phyloP scores from a whole-genome alignment of 768 basidiomycete species.

The Termitomyces eurrhizus region DNA sequence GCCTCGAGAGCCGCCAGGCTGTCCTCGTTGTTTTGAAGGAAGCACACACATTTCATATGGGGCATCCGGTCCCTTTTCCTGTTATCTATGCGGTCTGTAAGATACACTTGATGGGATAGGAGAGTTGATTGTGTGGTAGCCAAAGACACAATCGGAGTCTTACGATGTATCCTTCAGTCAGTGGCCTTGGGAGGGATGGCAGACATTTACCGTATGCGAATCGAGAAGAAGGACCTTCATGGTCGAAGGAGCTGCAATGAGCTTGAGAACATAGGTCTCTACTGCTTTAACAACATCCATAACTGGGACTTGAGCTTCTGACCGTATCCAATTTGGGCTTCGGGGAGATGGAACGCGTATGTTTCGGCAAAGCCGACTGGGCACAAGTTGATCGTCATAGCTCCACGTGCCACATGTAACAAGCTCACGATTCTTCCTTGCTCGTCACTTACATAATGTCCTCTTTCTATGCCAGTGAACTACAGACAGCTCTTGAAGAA shows the following conservation, averaged over 20 bases:
- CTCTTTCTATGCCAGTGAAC: slow-evolving; percentile 44
- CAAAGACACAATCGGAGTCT: slow-evolving; percentile 95
- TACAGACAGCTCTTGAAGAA: slow-evolving; percentile 51
- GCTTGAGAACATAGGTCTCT: slow-evolving; percentile 87
- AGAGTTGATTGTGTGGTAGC: slow-evolving; percentile 92
- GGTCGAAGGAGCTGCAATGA: slow-evolving; percentile 77
- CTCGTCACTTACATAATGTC: slow-evolving; percentile 6
- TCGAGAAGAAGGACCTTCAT: slow-evolving; percentile 98
- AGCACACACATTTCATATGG: slow-evolving; percentile 97
- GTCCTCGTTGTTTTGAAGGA: slow-evolving; percentile 78
- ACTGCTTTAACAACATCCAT: slow-evolving; percentile 98
- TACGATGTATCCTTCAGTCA: slow-evolving; percentile 6
- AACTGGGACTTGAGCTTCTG: neutral
- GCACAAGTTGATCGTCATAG: slow-evolving; percentile 1
- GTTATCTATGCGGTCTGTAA: slow-evolving; percentile 98
- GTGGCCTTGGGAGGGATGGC: neutral
- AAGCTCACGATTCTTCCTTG: neutral
- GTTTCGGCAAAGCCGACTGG: neutral
- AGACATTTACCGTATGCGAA: slow-evolving; percentile 74
- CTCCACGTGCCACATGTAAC: neutral
- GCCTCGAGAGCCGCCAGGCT: slow-evolving; percentile 79
- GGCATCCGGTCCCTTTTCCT: slow-evolving; percentile 85
- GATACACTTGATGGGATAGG: slow-evolving; percentile 93
- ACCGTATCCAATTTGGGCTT: neutral
- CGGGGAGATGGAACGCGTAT: neutral